Evolutionary conservation across 768 basidiomycete genomes (phyloP), one percentile per base, ranked within the genome.

Genomic region (Mycena chlorophos): DNA sequence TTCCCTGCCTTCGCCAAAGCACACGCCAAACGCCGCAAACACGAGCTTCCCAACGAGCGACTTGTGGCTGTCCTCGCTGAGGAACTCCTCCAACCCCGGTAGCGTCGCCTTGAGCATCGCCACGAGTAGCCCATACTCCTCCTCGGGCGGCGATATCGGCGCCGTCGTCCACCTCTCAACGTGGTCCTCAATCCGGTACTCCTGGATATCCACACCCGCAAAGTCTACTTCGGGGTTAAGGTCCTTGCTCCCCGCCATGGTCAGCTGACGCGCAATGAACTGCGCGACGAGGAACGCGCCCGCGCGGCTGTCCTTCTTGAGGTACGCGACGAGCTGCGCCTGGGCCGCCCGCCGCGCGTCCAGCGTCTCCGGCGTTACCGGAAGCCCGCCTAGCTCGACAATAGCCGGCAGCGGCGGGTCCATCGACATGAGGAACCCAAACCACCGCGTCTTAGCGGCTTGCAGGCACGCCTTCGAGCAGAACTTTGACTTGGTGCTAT

Each of bases 11-110:
- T 77, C 80, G 51, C 73, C 78, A 61, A 77, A 86, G 67, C 75
- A 83, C 48, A 94, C 83, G 54, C 91, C 91, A 64, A 84, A 88
- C 2, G 83, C 78, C 62, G 93, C 93, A 70, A 91, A 92, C 3
- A 76, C 71, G 76, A 93, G 84, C 68, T 84, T 90, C 17, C 88
- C 88, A 37, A 82, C 68, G 46, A 88, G 76, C 17, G 76, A 75
- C 10, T 79, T 73, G 58, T 89, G 81, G 22, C 82, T 76, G 34
- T 89, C 86, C 25, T 84, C 81, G 3, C 81, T 80, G 25, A 90
- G 72, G 53, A 89, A 86, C 52, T 84, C 78, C 60, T 91, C 88
- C 56, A 93, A 66, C 19, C 89, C 90, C 12, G 86, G 87, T 40
- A 92, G 69, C 2, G 86, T 86, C 29, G 75, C 71, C 45, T 78